Evolutionary conservation across 495 filamentous ascomycete genomes (phyloP).

Genomic region (Aspergillus wentii): DNA sequence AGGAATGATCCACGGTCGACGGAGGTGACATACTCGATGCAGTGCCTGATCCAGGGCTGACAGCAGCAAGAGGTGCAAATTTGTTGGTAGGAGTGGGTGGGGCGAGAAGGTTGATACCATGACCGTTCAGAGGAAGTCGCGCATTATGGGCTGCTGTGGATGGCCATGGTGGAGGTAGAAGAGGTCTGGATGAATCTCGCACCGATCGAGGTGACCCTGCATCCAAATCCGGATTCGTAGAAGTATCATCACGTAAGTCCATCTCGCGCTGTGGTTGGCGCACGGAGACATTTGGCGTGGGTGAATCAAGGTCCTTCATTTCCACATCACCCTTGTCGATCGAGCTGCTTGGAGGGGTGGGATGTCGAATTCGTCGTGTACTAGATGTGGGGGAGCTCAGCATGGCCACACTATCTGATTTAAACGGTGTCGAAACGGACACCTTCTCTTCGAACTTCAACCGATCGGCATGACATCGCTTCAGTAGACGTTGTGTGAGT

Average conservation of each 20-base stretch:
- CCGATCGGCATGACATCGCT: conserved; percentile 41
- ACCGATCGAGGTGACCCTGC: conserved; percentile 8
- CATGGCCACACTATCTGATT: conserved; percentile 1
- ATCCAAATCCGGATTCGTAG: background rate
- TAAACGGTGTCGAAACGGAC: conserved; percentile 9
- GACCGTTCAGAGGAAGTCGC: conserved; percentile 14
- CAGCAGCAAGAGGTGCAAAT: conserved; percentile 13
- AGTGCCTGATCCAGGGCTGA: conserved; percentile 28
- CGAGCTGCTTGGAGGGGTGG: conserved; percentile 13
- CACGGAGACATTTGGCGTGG: conserved; percentile 3
- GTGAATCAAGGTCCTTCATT: conserved; percentile 26
- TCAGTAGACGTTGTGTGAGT: conserved; percentile 37
- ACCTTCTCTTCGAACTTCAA: conserved; percentile 24
- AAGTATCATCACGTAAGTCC: background rate
- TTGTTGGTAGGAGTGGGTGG: conserved; percentile 32
- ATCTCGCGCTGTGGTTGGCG: conserved; percentile 4
- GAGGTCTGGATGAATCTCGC: conserved; percentile 23
- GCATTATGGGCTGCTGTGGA: conserved; percentile 36
- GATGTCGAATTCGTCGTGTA: conserved; percentile 1
- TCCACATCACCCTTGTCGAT: conserved; percentile 25
- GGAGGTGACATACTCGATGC: conserved; percentile 29
- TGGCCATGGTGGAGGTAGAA: conserved; percentile 30
- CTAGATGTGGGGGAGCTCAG: conserved; percentile 3
- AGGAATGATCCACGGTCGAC: conserved; percentile 23
- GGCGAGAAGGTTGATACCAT: conserved; percentile 29